Conservation (phyloP, 441 rosid genomes). For the Isatis lusitanica region DNA sequence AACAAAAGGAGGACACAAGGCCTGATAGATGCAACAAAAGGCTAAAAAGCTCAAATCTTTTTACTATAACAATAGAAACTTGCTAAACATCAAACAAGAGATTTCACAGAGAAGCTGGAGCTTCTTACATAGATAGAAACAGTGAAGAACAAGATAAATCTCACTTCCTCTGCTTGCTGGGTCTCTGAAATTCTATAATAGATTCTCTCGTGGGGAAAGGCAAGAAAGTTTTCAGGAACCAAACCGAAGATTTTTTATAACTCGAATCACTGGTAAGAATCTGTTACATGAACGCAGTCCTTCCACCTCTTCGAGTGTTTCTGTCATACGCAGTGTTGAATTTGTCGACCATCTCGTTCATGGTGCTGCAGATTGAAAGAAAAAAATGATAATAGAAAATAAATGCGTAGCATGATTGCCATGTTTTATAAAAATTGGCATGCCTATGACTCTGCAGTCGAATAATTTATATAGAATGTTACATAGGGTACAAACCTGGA, state of each 20-base stretch:
- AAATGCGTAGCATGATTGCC: neutral
- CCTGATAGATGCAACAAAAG: neutral
- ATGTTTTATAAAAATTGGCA: neutral
- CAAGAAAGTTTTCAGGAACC: neutral
- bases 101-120: neutral
- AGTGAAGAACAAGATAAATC: neutral
- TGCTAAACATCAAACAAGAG: constrained; percentile 4
- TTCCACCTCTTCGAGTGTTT: constrained; percentile 87
- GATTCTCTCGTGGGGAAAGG: neutral
- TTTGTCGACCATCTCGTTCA: constrained; percentile 92
- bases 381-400: neutral
- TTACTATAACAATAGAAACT: neutral
- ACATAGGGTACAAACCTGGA: constrained; percentile 56
- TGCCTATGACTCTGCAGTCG: neutral
- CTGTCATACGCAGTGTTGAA: constrained; percentile 92
- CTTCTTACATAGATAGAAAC: neutral
- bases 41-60: neutral
- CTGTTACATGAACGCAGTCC: constrained; percentile 74
- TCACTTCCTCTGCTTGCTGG: neutral
- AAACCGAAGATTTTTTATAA: neutral
- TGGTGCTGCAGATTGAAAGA: constrained; percentile 54
- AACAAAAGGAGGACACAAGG: neutral
- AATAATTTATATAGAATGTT: neutral
- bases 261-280: neutral
- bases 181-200: constrained; percentile 3